These are phyloP conservation scores for Avena insularis DNA, from an alignment of 176 grass and related monocot genomes.

Conservation along the genomic window DNA sequence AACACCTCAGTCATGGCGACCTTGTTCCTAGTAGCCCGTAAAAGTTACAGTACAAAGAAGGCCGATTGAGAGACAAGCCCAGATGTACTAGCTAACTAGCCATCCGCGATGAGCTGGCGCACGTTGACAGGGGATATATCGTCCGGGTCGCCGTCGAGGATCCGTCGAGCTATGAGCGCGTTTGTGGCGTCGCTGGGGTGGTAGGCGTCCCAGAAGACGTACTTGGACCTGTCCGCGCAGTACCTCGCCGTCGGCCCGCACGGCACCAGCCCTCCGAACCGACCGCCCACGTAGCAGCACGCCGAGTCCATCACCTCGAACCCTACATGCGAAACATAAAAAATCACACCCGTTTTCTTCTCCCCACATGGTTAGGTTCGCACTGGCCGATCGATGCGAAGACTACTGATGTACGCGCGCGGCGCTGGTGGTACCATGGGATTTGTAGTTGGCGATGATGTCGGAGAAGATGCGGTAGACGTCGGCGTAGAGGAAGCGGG, in stretches of 20 bases:
- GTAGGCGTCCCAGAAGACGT: constrained; percentile 90
- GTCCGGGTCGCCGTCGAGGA: constrained; percentile 65
- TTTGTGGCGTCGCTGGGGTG: constrained; percentile 85
- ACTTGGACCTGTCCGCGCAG: constrained; percentile 79
- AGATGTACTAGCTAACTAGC: neutral
- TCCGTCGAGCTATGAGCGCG: constrained; percentile 52
- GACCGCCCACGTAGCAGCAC: constrained; percentile 63
- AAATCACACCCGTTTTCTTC: neutral
- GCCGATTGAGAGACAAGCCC: no score
- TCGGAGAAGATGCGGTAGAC: constrained; percentile 72
- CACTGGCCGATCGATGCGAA: neutral
- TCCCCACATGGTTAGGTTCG: neutral
- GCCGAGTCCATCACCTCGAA: constrained; percentile 79
- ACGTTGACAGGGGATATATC: constrained; percentile 72
- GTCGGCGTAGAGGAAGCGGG: constrained; percentile 74
- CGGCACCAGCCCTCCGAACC: constrained; percentile 71
- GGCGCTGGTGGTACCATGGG: constrained; percentile 48
- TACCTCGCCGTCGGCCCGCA: constrained; percentile 63
- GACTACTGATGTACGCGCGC: no score
- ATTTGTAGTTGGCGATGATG: constrained; percentile 64
- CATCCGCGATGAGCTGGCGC: constrained; percentile 30
- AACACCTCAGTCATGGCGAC: no score
- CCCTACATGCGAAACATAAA: constrained; percentile 25
- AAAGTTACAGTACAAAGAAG: no score
- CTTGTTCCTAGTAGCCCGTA: no score